phyloP scores from a whole-genome alignment of 305 asterid species.

The Solanum hybrid region DNA sequence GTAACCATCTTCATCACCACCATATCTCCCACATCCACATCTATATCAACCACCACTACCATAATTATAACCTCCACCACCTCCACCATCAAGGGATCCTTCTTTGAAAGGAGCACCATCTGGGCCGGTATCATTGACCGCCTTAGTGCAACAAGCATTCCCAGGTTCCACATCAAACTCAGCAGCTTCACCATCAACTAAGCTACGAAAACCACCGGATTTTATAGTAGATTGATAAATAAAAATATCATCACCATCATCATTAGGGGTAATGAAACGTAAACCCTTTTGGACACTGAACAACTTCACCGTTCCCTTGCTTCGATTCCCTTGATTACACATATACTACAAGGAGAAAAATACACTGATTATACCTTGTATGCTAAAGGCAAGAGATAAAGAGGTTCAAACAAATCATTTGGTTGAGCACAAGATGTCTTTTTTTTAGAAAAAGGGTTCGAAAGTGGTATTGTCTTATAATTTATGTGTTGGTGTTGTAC shows the following conservation, averaged over 20 bases:
- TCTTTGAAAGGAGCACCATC: conserved; percentile 61
- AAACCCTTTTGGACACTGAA: conserved; percentile 72
- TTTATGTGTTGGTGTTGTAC: too few species aligned
- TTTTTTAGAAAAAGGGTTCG: too few species aligned
- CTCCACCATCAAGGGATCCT: conserved; percentile 35
- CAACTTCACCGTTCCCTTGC: conserved; percentile 55
- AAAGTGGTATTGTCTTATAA: too few species aligned
- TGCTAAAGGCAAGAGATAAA: too few species aligned
- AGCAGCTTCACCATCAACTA: too few species aligned
- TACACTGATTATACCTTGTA: too few species aligned
- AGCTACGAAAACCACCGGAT: too few species aligned
- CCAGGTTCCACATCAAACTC: too few species aligned
- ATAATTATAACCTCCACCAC: not conserved
- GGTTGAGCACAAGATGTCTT: too few species aligned
- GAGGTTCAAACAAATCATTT: too few species aligned
- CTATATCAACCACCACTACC: not conserved
- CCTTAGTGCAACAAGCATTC: too few species aligned
- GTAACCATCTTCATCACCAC: not conserved
- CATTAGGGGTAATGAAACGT: conserved; percentile 8
- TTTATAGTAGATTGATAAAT: conserved; percentile 39
- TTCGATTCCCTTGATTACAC: not conserved
- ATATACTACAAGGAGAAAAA: too few species aligned
- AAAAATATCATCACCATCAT: conserved; percentile 64
- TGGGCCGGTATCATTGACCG: conserved; percentile 32
- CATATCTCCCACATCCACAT: conserved; percentile 4